phyloP scores from a whole-genome alignment of 129 eudicot species.

The Cynara cardunculus region DNA sequence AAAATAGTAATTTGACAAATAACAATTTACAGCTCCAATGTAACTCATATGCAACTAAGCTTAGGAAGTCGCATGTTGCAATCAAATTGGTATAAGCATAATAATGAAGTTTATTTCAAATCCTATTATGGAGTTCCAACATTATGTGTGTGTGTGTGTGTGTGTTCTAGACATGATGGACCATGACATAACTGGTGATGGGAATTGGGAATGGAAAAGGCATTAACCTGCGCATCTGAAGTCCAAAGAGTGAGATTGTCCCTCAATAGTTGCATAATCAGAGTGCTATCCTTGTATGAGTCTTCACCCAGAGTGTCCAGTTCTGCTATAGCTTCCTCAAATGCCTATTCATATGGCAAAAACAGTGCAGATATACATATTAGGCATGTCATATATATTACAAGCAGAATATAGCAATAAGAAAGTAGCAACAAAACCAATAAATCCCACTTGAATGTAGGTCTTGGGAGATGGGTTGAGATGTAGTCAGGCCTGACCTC shows the following conservation, averaged over 20 bases:
- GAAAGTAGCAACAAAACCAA: background rate
- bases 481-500: no score
- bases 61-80: background rate
- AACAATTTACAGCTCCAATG: background rate
- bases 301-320: slow-evolving; percentile 87
- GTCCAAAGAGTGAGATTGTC: slow-evolving; percentile 89
- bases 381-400: background rate
- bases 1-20: no score
- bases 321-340: slow-evolving; percentile 90
- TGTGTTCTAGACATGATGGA: background rate
- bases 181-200: background rate
- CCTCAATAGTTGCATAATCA: slow-evolving; percentile 86
- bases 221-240: slow-evolving; percentile 67
- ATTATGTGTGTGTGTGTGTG: background rate
- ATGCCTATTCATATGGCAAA: slow-evolving; percentile 46
- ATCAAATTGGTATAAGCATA: background rate
- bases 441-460: no score
- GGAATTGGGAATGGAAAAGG: background rate
- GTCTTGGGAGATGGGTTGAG: no score
- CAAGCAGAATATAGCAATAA: background rate
- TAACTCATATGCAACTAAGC: background rate
- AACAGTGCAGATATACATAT: background rate
- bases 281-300: slow-evolving; percentile 86
- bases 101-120: no score
- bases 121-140: background rate